phyloP scores from a whole-genome alignment of 768 basidiomycete genomes.

The Rhodotorula kratochvilovae region DNA sequence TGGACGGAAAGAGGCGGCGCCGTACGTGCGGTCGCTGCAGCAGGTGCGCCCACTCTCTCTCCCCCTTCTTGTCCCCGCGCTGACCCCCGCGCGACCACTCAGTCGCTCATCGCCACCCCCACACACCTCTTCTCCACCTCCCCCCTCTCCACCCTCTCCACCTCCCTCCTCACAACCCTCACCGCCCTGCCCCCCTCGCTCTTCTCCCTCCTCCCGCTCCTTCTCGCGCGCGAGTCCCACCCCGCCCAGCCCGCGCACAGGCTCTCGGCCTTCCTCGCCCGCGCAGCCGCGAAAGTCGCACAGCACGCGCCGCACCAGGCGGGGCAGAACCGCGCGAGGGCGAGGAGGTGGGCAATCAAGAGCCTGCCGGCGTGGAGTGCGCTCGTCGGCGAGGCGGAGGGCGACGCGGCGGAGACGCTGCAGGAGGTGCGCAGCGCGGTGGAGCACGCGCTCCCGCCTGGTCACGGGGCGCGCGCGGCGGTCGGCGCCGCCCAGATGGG shows the following conservation, averaged over 20 bases:
- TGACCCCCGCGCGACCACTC: background rate
- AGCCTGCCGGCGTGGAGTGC: background rate
- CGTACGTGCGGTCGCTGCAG: slow-evolving; percentile 24
- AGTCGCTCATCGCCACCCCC: slow-evolving; percentile 23
- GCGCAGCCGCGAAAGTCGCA: background rate
- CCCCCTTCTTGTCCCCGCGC: background rate
- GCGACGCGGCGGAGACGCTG: no score
- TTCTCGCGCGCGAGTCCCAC: background rate
- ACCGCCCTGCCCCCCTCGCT: slow-evolving; percentile 1
- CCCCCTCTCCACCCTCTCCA: slow-evolving; percentile 2
- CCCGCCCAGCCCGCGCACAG: slow-evolving; percentile 12
- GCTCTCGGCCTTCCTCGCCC: slow-evolving; percentile 8
- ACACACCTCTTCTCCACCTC: slow-evolving; percentile 13
- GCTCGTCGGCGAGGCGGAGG: slow-evolving; percentile 2
- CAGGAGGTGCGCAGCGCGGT: background rate
- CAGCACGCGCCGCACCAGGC: background rate
- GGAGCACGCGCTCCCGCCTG: no score
- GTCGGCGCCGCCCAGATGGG: background rate
- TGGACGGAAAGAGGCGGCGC: background rate
- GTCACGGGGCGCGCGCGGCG: background rate
- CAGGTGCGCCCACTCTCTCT: slow-evolving; percentile 5
- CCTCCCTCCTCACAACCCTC: slow-evolving; percentile 19
- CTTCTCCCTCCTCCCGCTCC: background rate
- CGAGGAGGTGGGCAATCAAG: slow-evolving; percentile 13
- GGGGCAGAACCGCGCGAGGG: slow-evolving; percentile 28